Conservation (phyloP, 1,284 basidiomycete genomes). For the Moniliella sp. region DNA sequence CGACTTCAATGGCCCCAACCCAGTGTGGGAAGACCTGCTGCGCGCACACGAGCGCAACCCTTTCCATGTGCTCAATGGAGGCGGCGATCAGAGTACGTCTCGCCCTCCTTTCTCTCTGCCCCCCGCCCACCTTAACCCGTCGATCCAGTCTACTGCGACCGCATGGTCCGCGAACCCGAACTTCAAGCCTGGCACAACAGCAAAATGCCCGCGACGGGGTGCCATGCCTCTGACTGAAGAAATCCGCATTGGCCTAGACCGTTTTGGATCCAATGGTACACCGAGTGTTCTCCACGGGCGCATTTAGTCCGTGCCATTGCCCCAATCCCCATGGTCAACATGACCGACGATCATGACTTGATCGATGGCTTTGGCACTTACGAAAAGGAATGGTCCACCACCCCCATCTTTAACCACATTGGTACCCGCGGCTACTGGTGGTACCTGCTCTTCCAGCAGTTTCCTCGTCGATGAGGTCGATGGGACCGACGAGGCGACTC, state of each 20-base stretch:
- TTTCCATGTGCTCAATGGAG: conserved; percentile 64
- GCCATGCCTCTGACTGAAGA: conserved; percentile 48
- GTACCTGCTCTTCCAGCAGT: conserved; percentile 31
- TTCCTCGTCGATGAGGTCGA: conserved; percentile 23
- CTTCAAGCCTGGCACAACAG: not conserved
- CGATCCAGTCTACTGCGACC: conserved; percentile 13
- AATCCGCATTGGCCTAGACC: conserved; percentile 57
- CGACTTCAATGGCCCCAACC: conserved; percentile 33
- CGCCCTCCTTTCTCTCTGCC: conserved; percentile 36
- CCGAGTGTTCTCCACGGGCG: conserved; percentile 51
- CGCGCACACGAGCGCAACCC: conserved; percentile 55
- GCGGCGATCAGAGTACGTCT: conserved; percentile 35
- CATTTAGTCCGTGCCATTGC: conserved; percentile 79
- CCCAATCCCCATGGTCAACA: conserved; percentile 51
- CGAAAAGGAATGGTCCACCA: conserved; percentile 8
- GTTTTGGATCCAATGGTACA: conserved; percentile 59
- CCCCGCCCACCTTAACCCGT: conserved; percentile 48
- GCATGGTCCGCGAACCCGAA: conserved; percentile 9
- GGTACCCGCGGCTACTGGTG: conserved; percentile 23
- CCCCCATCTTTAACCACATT: conserved; percentile 18
- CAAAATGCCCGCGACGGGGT: conserved; percentile 42
- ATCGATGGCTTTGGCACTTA: conserved; percentile 81
- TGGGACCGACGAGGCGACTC: conserved; percentile 8
- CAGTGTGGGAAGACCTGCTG: conserved; percentile 76
- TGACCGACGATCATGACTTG: conserved; percentile 45